Conservation (phyloP, 2,329 filamentous ascomycete genomes). For the Diaporthe batatas region DNA sequence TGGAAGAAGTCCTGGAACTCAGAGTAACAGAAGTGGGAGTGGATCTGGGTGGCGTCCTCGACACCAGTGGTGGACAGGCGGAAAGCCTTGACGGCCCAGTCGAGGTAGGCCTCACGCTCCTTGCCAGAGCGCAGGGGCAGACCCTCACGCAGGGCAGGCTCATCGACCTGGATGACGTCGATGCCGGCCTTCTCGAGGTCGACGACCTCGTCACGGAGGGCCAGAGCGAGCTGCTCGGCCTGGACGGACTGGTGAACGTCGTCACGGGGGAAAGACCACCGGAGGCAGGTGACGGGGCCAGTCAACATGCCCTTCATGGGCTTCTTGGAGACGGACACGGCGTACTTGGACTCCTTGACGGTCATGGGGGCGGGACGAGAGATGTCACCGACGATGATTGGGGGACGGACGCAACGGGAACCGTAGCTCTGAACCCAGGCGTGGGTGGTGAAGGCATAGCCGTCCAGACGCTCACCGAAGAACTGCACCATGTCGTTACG, state of each 20-base stretch:
- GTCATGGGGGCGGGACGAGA: slow-evolving; percentile 98
- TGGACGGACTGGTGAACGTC: slow-evolving; percentile 99
- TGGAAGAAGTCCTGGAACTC: slow-evolving; percentile 99
- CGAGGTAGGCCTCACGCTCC: slow-evolving; percentile 96
- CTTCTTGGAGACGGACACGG: slow-evolving; percentile 95
- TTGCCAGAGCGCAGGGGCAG: slow-evolving; percentile 93
- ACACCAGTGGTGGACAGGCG: slow-evolving; percentile 94
- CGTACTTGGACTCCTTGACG: slow-evolving; percentile 99
- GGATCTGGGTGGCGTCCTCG: slow-evolving; percentile 96
- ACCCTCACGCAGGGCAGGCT: slow-evolving; percentile 99
- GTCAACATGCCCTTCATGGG: slow-evolving; percentile 99
- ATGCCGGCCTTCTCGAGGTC: slow-evolving; percentile 98
- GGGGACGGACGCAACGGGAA: slow-evolving; percentile 97
- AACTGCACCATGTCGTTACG: slow-evolving; percentile 99
- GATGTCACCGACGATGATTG: slow-evolving; percentile 98
- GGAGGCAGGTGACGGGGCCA: slow-evolving; percentile 97
- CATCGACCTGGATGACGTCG: slow-evolving; percentile 98
- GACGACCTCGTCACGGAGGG: slow-evolving; percentile 97
- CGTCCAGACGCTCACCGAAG: slow-evolving; percentile 97
- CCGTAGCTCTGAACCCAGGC: slow-evolving; percentile 98
- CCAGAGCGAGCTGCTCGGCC: slow-evolving; percentile 97
- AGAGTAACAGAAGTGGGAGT: slow-evolving; percentile 99
- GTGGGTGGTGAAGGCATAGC: slow-evolving; percentile 99
- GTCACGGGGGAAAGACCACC: slow-evolving; percentile 99
- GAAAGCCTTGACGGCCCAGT: slow-evolving; percentile 99